Evolutionary conservation across 2,329 filamentous ascomycete genomes (phyloP).

Genomic region (Microdochium paspali): DNA sequence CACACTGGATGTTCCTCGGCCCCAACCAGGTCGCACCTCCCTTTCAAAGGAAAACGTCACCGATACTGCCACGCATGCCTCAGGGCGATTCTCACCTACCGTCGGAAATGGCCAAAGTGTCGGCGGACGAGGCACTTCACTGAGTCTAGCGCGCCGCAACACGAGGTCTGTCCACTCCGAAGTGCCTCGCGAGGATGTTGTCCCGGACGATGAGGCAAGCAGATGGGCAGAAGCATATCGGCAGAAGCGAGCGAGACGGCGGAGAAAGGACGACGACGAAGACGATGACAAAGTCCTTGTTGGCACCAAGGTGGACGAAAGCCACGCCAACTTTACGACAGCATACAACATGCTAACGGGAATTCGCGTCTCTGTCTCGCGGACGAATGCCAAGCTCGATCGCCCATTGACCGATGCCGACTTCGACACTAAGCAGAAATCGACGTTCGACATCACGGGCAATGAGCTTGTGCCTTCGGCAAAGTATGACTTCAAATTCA

Average conservation of each 20-base stretch:
- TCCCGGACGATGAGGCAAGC: constrained; percentile 81
- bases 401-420: constrained; percentile 82
- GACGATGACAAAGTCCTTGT: constrained; percentile 93
- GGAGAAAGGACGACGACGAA: constrained; percentile 67
- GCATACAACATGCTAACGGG: constrained; percentile 99
- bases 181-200: constrained; percentile 69
- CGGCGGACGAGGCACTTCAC: constrained; percentile 65
- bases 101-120: constrained; percentile 38
- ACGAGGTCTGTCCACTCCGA: constrained; percentile 85
- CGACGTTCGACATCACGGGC: constrained; percentile 96
- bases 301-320: constrained; percentile 94
- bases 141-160: constrained; percentile 69
- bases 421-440: constrained; percentile 92
- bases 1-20: constrained; percentile 77
- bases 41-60: constrained; percentile 43
- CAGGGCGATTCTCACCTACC: constrained; percentile 72
- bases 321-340: constrained; percentile 93
- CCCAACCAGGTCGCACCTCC: constrained; percentile 55
- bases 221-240: constrained; percentile 90
- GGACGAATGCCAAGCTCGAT: constrained; percentile 95
- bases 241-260: constrained; percentile 83
- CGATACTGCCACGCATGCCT: constrained; percentile 55
- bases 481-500: constrained; percentile 99
- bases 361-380: constrained; percentile 91
- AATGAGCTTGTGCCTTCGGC: constrained; percentile 96